Evolutionary conservation across 768 basidiomycete genomes (phyloP).

Genomic region (Kwoniella sp.): DNA sequence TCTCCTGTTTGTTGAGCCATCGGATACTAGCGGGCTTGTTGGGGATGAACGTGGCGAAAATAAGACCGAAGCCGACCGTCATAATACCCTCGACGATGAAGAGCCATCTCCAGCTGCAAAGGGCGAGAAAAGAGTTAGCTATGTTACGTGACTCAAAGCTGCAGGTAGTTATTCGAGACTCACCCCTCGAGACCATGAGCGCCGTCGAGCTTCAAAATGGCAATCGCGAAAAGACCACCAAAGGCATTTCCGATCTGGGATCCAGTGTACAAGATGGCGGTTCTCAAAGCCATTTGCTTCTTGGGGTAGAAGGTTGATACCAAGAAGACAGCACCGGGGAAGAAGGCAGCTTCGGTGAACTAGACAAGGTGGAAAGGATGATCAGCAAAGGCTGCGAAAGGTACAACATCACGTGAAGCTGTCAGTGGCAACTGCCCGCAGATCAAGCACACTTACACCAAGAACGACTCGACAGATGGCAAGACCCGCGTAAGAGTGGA

Average conservation of each 20-base stretch:
- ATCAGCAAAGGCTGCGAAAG: not conserved
- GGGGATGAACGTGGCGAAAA: conserved; percentile 59
- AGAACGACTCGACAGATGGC: conserved; percentile 37
- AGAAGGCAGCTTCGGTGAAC: conserved; percentile 44
- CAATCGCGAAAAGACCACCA: conserved; percentile 50
- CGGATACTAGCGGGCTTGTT: conserved; percentile 81
- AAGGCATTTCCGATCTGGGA: conserved; percentile 50
- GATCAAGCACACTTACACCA: conserved; percentile 21
- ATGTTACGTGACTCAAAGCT: not conserved
- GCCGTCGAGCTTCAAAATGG: conserved; percentile 45
- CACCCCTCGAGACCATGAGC: conserved; percentile 46
- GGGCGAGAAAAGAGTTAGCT: no score
- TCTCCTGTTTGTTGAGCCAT: conserved; percentile 59
- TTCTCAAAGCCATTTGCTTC: conserved; percentile 44
- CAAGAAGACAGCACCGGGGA: conserved; percentile 45
- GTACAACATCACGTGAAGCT: not conserved
- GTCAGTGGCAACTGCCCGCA: not conserved
- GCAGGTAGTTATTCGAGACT: conserved; percentile 15
- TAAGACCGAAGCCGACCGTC: conserved; percentile 14
- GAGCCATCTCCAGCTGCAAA: conserved; percentile 38
- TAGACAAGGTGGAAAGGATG: not conserved
- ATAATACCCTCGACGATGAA: conserved; percentile 34
- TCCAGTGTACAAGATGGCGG: conserved; percentile 46
- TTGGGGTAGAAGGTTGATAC: conserved; percentile 45
- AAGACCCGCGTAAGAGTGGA: conserved; percentile 40